Conservation (phyloP, 257 asterid species). For the Nicotiana noctiflora region DNA sequence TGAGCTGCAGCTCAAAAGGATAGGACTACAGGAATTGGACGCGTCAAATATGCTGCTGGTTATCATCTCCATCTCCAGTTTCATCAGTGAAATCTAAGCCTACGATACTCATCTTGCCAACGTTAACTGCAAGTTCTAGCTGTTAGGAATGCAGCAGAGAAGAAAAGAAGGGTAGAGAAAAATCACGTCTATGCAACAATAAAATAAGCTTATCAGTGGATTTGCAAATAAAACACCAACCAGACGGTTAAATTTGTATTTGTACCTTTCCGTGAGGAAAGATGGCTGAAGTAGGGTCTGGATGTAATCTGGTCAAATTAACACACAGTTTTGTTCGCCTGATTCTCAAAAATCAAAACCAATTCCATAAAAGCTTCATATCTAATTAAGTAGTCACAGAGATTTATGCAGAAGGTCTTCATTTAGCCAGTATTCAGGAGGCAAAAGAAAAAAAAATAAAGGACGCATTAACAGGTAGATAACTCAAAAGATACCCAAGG, state of each 20-base stretch:
- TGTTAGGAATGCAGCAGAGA: slow-evolving; percentile 5
- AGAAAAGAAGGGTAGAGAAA: background rate
- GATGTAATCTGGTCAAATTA: background rate
- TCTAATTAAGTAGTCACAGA: background rate
- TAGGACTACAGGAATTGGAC: no score
- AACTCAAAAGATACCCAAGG: background rate
- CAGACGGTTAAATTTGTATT: background rate
- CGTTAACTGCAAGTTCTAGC: slow-evolving; percentile 53
- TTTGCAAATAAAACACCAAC: background rate
- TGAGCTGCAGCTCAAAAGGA: background rate
- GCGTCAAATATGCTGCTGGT: slow-evolving; percentile 15
- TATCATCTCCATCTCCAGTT: slow-evolving; percentile 24
- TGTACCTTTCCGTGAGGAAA: background rate
- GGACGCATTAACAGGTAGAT: background rate
- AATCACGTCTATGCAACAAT: background rate
- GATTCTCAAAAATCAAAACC: background rate
- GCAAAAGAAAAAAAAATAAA: background rate
- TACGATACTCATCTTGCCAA: slow-evolving; percentile 70
- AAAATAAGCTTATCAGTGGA: background rate
- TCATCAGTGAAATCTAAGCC: slow-evolving; percentile 63
- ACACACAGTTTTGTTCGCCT: background rate
- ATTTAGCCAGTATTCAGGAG: background rate
- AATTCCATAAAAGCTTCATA: background rate
- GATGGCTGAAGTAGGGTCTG: background rate
- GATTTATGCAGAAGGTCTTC: background rate